Evolutionary conservation across 1,284 basidiomycete species (phyloP).

Genomic region (Stygiomarasmius scandens): DNA sequence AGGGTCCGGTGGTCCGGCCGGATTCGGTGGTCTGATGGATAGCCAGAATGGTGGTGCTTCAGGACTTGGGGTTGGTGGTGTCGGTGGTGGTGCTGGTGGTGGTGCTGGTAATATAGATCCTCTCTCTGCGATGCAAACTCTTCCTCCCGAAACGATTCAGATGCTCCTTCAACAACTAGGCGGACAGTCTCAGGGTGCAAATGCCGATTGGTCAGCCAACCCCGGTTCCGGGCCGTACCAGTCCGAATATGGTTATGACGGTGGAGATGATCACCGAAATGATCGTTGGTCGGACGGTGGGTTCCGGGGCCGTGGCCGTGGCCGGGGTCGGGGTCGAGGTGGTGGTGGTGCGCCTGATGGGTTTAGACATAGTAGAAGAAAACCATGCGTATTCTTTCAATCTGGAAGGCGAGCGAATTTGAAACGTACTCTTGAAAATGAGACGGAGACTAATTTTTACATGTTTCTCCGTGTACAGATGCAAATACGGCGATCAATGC

Average conservation of each 20-base stretch:
- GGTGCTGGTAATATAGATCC: conserved; percentile 39
- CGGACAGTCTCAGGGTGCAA: not conserved
- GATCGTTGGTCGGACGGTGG: conserved; percentile 48
- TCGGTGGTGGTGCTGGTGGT: conserved; percentile 11
- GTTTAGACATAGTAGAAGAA: conserved; percentile 77
- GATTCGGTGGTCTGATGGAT: conserved; percentile 6
- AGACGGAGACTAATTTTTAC: conserved; percentile 50
- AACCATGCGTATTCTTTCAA: conserved; percentile 84
- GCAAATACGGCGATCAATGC: conserved; percentile 83
- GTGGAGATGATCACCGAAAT: conserved; percentile 32
- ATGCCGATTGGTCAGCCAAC: conserved; percentile 4
- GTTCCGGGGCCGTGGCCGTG: conserved; percentile 49
- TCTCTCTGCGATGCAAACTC: conserved; percentile 37
- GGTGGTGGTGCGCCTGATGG: conserved; percentile 47
- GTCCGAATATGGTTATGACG: conserved; percentile 8
- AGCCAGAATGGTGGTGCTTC: too few relatives aligned
- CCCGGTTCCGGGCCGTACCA: conserved; percentile 23
- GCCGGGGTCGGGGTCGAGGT: conserved; percentile 53
- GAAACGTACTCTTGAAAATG: conserved; percentile 38
- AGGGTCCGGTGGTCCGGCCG: conserved; percentile 4
- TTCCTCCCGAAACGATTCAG: conserved; percentile 64
- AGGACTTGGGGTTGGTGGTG: conserved; percentile 1
- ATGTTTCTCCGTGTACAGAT: conserved; percentile 57
- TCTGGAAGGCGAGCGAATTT: conserved; percentile 81
- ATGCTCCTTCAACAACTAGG: conserved; percentile 60